phyloP scores from a whole-genome alignment of 257 asterid genomes.

The Solanum dulcamara region DNA sequence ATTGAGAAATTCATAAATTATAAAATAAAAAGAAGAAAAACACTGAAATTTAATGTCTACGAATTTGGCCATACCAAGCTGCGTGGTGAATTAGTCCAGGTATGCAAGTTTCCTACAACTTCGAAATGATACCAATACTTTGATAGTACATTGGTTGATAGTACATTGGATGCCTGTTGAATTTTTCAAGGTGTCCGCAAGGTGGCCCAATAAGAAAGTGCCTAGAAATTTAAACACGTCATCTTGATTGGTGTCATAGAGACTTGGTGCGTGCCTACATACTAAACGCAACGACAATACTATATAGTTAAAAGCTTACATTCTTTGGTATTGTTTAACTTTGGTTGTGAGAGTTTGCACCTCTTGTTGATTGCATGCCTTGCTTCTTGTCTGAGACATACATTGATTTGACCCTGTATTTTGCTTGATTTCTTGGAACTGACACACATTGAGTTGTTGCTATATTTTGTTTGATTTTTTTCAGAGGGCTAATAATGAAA shows the following conservation, averaged over 20 bases:
- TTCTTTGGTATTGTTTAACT: background rate
- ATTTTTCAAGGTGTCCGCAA: background rate
- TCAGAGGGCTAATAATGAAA: slow-evolving; percentile 47
- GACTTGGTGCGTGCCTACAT: background rate
- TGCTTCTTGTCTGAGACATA: background rate
- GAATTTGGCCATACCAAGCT: background rate
- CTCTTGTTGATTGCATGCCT: background rate
- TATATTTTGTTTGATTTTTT: background rate
- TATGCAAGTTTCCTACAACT: background rate
- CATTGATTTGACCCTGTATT: background rate
- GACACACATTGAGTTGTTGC: background rate
- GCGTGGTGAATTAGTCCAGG: background rate
- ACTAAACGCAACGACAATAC: background rate
- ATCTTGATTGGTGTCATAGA: background rate
- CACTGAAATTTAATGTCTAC: background rate
- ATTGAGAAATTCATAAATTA: background rate
- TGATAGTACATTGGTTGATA: too few relatives aligned
- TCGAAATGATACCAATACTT: background rate
- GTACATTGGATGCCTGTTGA: background rate
- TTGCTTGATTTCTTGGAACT: background rate
- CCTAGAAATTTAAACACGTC: background rate
- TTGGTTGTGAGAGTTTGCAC: background rate
- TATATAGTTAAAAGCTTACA: background rate
- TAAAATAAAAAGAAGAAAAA: background rate
- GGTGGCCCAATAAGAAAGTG: background rate